phyloP scores from a whole-genome alignment of 1,284 basidiomycete genomes.

The Ganoderma lingzhi region DNA sequence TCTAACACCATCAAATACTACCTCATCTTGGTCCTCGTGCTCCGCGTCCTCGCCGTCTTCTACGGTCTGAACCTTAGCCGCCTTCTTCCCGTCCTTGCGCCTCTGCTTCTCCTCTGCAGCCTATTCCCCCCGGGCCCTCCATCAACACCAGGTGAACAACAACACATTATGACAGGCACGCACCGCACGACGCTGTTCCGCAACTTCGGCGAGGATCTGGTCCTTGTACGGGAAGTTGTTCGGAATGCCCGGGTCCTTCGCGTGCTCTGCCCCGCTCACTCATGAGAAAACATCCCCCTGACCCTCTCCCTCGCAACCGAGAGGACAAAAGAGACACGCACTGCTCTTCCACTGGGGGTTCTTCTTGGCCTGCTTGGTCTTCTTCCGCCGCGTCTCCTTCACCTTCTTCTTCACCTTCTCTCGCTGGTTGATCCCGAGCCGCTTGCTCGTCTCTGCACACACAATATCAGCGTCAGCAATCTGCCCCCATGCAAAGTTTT shows the following conservation, averaged over 20 bases:
- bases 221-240: slow-evolving; percentile 98
- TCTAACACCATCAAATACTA: slow-evolving; percentile 30
- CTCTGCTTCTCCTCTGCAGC: slow-evolving; percentile 76
- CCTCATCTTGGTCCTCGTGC: slow-evolving; percentile 38
- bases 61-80: slow-evolving; percentile 42
- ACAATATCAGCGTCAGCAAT: slow-evolving; percentile 8
- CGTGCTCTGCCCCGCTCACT: slow-evolving; percentile 56
- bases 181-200: slow-evolving; percentile 79
- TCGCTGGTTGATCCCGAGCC: slow-evolving; percentile 77
- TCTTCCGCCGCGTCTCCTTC: slow-evolving; percentile 82
- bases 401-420: slow-evolving; percentile 85
- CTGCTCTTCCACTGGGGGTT: slow-evolving; percentile 92
- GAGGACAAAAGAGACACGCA: slow-evolving; percentile 52
- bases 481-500: neutral
- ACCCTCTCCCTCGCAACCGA: neutral
- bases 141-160: neutral
- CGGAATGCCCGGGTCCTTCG: slow-evolving; percentile 96
- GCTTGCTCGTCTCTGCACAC: slow-evolving; percentile 83
- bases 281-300: slow-evolving; percentile 3
- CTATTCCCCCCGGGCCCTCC: slow-evolving; percentile 42
- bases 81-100: slow-evolving; percentile 69
- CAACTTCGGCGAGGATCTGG: slow-evolving; percentile 92
- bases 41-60: slow-evolving; percentile 38
- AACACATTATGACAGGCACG: slow-evolving; percentile 31
- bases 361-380: slow-evolving; percentile 82